These are phyloP conservation scores for Metschnikowia similis DNA, from an alignment of 805 yeast genomes.

Conservation along the genomic window DNA sequence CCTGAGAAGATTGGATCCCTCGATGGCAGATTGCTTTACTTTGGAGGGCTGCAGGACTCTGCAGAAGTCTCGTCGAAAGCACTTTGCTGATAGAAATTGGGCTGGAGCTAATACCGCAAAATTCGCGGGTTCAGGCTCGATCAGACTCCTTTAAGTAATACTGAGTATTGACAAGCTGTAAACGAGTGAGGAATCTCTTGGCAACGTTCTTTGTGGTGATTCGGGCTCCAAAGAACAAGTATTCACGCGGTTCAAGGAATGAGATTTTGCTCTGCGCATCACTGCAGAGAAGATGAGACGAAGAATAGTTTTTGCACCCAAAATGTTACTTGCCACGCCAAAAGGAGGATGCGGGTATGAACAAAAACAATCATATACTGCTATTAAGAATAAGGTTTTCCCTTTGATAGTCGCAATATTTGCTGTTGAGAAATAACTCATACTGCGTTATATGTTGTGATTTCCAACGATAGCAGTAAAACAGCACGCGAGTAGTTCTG, in stretches of 20 bases:
- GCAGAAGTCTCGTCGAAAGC: slow-evolving; percentile 4
- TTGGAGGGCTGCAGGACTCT: slow-evolving; percentile 2
- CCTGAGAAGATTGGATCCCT: not conserved
- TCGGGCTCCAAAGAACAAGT: not conserved
- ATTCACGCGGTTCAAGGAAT: not conserved
- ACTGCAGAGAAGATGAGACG: not conserved
- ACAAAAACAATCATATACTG: too few species aligned
- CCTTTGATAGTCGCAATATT: too few species aligned
- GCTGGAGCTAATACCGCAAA: not conserved
- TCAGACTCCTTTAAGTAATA: not conserved
- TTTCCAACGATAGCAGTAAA: too few species aligned
- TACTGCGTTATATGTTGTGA: too few species aligned
- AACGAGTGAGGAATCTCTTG: not conserved
- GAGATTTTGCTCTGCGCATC: slow-evolving; percentile 2
- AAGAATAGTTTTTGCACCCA: not conserved
- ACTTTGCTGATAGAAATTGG: not conserved
- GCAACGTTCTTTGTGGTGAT: not conserved
- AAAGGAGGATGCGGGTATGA: too few species aligned
- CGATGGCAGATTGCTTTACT: not conserved
- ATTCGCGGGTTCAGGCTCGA: not conserved
- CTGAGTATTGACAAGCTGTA: not conserved
- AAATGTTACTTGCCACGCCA: not conserved
- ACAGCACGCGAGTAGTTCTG: too few species aligned
- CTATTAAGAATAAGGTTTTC: too few species aligned
- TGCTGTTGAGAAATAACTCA: too few species aligned